Evolutionary conservation across 495 filamentous ascomycete genomes (phyloP).

Genomic region (Penicillium chermesinum): DNA sequence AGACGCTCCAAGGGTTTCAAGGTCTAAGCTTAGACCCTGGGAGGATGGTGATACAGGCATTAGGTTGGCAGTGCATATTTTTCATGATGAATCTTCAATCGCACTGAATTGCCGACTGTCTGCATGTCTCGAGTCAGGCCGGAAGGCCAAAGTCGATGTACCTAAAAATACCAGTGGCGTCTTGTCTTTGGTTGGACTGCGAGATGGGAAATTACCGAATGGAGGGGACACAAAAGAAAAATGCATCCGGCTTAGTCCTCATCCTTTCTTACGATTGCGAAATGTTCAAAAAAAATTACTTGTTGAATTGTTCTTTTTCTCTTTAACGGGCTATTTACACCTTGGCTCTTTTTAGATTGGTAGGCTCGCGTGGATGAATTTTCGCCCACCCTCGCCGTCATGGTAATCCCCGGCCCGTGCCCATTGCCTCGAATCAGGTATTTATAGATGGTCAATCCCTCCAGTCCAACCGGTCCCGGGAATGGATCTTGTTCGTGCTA

Average conservation of each 20-base stretch:
- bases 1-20: slow-evolving; percentile 97
- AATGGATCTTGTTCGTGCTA: slow-evolving; percentile 97
- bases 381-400: slow-evolving; percentile 54
- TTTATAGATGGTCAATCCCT: slow-evolving; percentile 95
- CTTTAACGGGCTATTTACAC: slow-evolving; percentile 2
- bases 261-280: slow-evolving; percentile 25
- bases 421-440: slow-evolving; percentile 80
- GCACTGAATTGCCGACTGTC: slow-evolving; percentile 13
- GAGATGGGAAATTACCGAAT: slow-evolving; percentile 22
- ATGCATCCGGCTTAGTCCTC: slow-evolving; percentile 32
- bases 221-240: slow-evolving; percentile 29
- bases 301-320: slow-evolving; percentile 9
- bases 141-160: slow-evolving; percentile 25
- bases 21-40: slow-evolving; percentile 59
- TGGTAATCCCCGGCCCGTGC: slow-evolving; percentile 72
- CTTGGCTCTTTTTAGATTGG: slow-evolving; percentile 8
- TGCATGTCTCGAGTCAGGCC: slow-evolving; percentile 16
- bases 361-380: slow-evolving; percentile 31
- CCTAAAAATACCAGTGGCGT: slow-evolving; percentile 14
- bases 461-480: slow-evolving; percentile 89
- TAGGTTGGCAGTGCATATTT: slow-evolving; percentile 11
- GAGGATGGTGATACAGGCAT: slow-evolving; percentile 11
- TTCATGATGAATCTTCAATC: slow-evolving; percentile 8
- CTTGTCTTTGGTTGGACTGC: slow-evolving; percentile 21
- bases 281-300: slow-evolving; percentile 23